Base-by-base conservation (phyloP, 2,329 filamentous ascomycete species). In the Triangularia setosa region DNA sequence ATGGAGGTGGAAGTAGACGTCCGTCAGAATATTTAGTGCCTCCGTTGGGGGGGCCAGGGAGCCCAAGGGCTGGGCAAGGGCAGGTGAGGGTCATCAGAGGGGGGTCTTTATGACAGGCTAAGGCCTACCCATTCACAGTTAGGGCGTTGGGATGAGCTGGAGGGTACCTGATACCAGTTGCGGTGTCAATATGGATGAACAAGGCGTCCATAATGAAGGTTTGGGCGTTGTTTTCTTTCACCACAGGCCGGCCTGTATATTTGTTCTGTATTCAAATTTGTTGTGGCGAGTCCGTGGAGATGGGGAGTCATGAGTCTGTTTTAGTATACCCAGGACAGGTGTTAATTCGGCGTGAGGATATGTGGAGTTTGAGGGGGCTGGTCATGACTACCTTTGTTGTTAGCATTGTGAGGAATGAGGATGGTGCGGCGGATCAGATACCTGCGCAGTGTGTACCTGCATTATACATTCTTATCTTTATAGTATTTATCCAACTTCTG, bases 41-140 rank as follows among this genome's bases (percentile, higher is more conserved):
- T 2, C 52, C 52, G 5, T 8, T 24, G 24, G 21, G 25, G 9
- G 48, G 53, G 16, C 30, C 54, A 27, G 18, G 33, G 54, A 21
- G 55, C 11, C 40, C 40, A 5, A 48, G 40, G 40, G 3, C 40
- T 48, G 40, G 40, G 40, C 40, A 48, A 18, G 60, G 57, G 44
- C 69, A 66, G 33, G 61, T 71, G 40, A 35, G 70, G 40, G 70
- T 71, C 16, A 65, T 70, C 4, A 61, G 67, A 44, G 70, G 68
- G 4, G 67, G 68, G 6, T 68, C 68, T 1, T 62, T 69, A 9
- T 70, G 62, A 67, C 6, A 48, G n/a, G n/a, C n/a, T n/a, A n/a
- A n/a, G n/a, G n/a, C n/a, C n/a, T n/a, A n/a, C n/a, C n/a, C n/a
- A n/a, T n/a, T n/a, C n/a, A n/a, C n/a, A n/a, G n/a, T n/a, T n/a